Base-by-base conservation (phyloP, 2,329 filamentous ascomycete species). In the Periconia sp. region DNA sequence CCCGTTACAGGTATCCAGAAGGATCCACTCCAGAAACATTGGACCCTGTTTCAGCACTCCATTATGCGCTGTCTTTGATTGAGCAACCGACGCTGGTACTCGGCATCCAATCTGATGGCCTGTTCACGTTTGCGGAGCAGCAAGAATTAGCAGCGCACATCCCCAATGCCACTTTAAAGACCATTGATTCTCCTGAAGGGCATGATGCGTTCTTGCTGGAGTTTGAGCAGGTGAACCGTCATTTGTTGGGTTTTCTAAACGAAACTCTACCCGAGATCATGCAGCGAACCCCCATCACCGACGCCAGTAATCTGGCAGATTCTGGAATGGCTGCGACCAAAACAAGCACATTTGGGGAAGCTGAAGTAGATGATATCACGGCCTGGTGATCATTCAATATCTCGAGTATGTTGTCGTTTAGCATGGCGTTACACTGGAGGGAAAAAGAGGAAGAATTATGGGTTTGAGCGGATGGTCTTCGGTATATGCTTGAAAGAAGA, bases 61-160 rank as follows among this genome's bases (percentile, higher is more conserved):
- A 84, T 23, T 85, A 91, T 54, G 93, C 93, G 0, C 81, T 99
- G 3, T 85, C 84, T 0, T 77, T 90, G 70, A 94, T 99, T 52
- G 80, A 92, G 69, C 94, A 99, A 74, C 94, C 94, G 1, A 88
- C 90, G 0, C 80, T 99, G 8, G 91, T 99, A 1, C 82, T 99
- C 1, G 94, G 94, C 2, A 99, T 99, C 54, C 91, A 97, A 74
- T 93, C 88, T 49, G 94, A 99, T 65, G 94, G 94, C 0, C 83
- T 99, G 1, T 99, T 99, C 74, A 97, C 93, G 0, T 97, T 96
- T 73, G 92, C 92, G 6, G 94, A 99, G 77, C 94, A 99, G 77
- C 82, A 97, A 73, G 92, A 97, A 76, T 79, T 99, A 49, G 94
- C 93, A 0, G 84, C 86, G 35, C 85, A 89, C 54, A 91, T 97